Percentiles rank a stretch among this genome's conserved stretches.
These are phyloP conservation scores for Didymella segeticola DNA, from an alignment of 2,329 filamentous ascomycete genomes.

Conservation along the genomic window DNA sequence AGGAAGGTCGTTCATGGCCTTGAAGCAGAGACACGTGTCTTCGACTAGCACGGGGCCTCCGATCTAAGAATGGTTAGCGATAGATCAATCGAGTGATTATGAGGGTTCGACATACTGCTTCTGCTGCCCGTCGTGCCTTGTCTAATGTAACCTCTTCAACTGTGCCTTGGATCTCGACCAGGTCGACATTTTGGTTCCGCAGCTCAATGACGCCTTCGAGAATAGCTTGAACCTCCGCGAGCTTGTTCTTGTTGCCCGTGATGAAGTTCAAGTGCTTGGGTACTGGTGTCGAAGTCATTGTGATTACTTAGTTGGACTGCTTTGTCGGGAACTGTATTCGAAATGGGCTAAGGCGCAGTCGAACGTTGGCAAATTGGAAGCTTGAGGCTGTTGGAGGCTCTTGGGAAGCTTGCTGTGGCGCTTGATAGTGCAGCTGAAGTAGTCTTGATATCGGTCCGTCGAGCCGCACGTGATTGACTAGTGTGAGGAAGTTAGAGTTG, in stretches of 20 bases:
- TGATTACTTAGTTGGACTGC: neutral
- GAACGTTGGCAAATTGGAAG: neutral
- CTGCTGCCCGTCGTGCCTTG: slow-evolving; percentile 84
- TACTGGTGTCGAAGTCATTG: slow-evolving; percentile 26
- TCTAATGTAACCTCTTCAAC: slow-evolving; percentile 90
- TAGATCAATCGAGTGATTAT: neutral
- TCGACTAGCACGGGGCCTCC: slow-evolving; percentile 91
- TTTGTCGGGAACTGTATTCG: neutral
- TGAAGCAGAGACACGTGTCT: slow-evolving; percentile 94
- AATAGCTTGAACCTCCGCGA: slow-evolving; percentile 87
- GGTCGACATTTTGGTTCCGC: slow-evolving; percentile 75
- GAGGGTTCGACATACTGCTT: slow-evolving; percentile 63
- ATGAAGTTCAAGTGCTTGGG: slow-evolving; percentile 82
- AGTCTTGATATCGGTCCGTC: slow-evolving; percentile 1
- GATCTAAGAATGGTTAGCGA: slow-evolving; percentile 59
- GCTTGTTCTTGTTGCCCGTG: slow-evolving; percentile 94
- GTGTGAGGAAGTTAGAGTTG: neutral
- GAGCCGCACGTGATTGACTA: neutral
- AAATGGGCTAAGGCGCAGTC: neutral
- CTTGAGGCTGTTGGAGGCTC: slow-evolving; percentile 11
- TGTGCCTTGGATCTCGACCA: slow-evolving; percentile 89
- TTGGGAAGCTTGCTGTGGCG: slow-evolving; percentile 4
- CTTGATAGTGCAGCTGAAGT: slow-evolving; percentile 6
- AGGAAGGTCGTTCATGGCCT: slow-evolving; percentile 86
- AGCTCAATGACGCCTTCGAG: slow-evolving; percentile 75